phyloP scores from a whole-genome alignment of 306 rosid genomes.

The Mimosa bimucronata region DNA sequence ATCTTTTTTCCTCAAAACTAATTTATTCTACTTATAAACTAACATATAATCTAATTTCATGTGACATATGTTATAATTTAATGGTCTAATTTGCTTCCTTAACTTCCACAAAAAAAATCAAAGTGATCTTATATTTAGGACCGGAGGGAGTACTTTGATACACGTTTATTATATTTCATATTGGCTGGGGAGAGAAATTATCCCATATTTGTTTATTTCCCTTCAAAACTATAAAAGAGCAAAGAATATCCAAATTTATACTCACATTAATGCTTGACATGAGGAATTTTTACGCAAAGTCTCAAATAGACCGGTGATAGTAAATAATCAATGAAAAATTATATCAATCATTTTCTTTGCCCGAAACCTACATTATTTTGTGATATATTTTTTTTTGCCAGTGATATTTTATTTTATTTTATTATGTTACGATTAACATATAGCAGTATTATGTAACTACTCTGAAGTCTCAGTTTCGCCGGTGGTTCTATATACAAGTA shows the following conservation, averaged over 20 bases:
- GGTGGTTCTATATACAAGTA: no score
- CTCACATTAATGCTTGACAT: neutral
- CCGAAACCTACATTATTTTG: neutral
- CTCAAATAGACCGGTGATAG: neutral
- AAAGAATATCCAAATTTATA: neutral
- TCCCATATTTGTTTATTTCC: neutral
- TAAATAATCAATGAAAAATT: neutral
- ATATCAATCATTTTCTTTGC: neutral
- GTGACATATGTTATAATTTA: no score
- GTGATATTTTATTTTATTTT: neutral
- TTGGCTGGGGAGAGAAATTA: neutral
- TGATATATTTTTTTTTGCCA: no score
- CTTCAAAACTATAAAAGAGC: neutral
- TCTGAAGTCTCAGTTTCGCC: neutral
- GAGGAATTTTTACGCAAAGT: neutral
- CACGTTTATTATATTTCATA: neutral
- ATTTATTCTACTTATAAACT: no score
- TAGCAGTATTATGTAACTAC: neutral
- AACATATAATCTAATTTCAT: no score
- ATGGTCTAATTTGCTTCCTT: no score
- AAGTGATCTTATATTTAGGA: no score
- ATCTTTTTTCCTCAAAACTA: no score
- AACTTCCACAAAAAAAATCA: no score
- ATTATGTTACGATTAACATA: neutral
- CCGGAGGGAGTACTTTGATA: neutral